These are phyloP conservation scores for Pleurotus djamor DNA, from an alignment of 768 basidiomycete genomes.

Conservation along the genomic window DNA sequence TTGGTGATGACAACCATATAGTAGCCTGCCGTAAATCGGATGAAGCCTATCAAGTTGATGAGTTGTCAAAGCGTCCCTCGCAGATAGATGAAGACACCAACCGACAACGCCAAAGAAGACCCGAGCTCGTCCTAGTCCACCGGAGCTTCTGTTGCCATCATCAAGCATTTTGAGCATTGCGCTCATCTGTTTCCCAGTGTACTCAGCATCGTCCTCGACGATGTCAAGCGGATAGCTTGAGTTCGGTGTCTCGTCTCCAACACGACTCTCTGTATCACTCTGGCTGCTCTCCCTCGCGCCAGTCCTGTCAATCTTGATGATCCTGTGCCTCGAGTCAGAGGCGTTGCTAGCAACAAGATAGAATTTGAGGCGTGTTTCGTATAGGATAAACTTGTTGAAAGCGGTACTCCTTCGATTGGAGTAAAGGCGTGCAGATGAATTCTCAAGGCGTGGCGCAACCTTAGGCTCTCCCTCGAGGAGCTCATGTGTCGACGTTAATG, in stretches of 20 bases:
- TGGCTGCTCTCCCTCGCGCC: constrained; percentile 50
- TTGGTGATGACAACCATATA: constrained; percentile 92
- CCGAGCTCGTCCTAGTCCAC: constrained; percentile 79
- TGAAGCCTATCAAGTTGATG: constrained; percentile 62
- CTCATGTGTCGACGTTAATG: too few relatives aligned
- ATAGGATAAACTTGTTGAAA: constrained; percentile 87
- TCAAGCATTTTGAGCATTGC: constrained; percentile 93
- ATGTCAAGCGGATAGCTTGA: constrained; percentile 44
- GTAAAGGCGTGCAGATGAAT: background rate
- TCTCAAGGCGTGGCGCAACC: too few relatives aligned
- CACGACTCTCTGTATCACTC: background rate
- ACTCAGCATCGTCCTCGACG: constrained; percentile 86
- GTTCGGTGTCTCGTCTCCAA: background rate
- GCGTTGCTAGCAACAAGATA: constrained; percentile 92
- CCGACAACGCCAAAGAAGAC: constrained; percentile 85
- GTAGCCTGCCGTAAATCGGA: constrained; percentile 94
- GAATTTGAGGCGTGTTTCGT: constrained; percentile 90
- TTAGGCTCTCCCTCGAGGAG: too few relatives aligned
- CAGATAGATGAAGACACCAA: constrained; percentile 24
- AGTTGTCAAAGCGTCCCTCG: background rate
- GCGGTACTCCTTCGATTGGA: constrained; percentile 22
- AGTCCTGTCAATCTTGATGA: constrained; percentile 92
- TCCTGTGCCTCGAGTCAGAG: constrained; percentile 83
- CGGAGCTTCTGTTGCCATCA: constrained; percentile 87
- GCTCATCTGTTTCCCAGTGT: constrained; percentile 87